phyloP scores from a whole-genome alignment of 768 basidiomycete species.

The Boletus coccyginus region DNA sequence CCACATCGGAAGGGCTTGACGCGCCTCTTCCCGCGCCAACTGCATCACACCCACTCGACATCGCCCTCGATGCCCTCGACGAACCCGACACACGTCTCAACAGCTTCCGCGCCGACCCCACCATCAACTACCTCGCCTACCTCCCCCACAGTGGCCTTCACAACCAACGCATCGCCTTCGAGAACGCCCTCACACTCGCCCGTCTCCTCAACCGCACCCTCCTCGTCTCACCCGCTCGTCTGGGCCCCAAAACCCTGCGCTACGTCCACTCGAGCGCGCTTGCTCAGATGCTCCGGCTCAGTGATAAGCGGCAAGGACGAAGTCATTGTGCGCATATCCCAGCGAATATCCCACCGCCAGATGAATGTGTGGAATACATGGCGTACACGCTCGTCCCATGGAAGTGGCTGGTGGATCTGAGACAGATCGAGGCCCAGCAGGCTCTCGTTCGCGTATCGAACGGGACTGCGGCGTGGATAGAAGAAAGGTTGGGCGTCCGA shows the following conservation, averaged over 20 bases:
- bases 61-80: constrained; percentile 33
- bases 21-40: neutral
- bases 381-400: constrained; percentile 66
- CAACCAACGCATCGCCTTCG: constrained; percentile 83
- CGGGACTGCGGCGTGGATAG: constrained; percentile 37
- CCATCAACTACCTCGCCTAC: constrained; percentile 61
- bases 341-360: constrained; percentile 34
- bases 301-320: constrained; percentile 47
- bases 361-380: constrained; percentile 61
- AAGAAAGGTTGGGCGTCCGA: constrained; percentile 24
- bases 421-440: constrained; percentile 36
- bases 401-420: constrained; percentile 65
- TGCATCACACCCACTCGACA: constrained; percentile 1
- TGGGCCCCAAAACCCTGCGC: constrained; percentile 58
- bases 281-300: constrained; percentile 41
- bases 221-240: constrained; percentile 71
- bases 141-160: constrained; percentile 84
- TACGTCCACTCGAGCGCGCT: constrained; percentile 57
- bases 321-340: constrained; percentile 47
- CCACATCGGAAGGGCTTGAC: neutral
- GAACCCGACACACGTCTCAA: constrained; percentile 10
- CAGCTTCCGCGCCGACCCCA: constrained; percentile 14
- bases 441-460: constrained; percentile 49
- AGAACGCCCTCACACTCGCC: constrained; percentile 79
- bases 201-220: constrained; percentile 71